Evolutionary conservation across 441 rosid genomes (phyloP), one percentile per base, ranked within the genome.

Genomic region (Populus hybrid): DNA sequence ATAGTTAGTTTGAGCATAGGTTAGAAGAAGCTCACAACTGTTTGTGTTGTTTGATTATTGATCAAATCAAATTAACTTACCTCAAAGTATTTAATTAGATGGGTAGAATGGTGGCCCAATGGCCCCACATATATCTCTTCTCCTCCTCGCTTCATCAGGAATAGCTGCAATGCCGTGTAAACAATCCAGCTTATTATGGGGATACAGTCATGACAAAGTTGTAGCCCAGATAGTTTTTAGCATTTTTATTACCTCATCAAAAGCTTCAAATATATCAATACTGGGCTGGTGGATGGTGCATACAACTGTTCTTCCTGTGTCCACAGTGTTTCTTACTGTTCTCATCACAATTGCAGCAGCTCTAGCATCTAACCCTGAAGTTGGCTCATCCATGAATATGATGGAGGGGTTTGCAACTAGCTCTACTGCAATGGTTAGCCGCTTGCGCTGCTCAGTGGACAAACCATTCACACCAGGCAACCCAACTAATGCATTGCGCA

Each of bases 261-360:
- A 92, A n/a, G 95, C 89, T 78, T 92, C 95, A 75, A 92, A 91
- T 50, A 92, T 91, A 76, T 92, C 97, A 1, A 92, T 91, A 80
- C 97, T 89, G 1, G 97, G 97, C 77, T 92, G 97, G 84, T 92
- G 97, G 79, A 92, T 92, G 74, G 97, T 92, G 86, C 97, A 92
- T 11, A 91, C 95, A 16, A 92, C 95, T 6, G 97, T 92, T 79
- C 97, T 90, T 36, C 97, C 97, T 0, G 97, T 92, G 84, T 92
- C 95, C 9, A 92, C 95, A 0, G 93, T 92, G 88, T 92, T 92
- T 80, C 97, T 88, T 9, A 92, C 92, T 0, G 97, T 88, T 76
- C 97, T 89, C 97, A 92, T 92, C 24, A 92, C 94, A 59, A 92
- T 89, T 66, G 97, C 97, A 11, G 97, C 97, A 64, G 97, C 97